Evolutionary conservation across 1,284 basidiomycete species (phyloP).

Genomic region (Ganoderma multipileum): DNA sequence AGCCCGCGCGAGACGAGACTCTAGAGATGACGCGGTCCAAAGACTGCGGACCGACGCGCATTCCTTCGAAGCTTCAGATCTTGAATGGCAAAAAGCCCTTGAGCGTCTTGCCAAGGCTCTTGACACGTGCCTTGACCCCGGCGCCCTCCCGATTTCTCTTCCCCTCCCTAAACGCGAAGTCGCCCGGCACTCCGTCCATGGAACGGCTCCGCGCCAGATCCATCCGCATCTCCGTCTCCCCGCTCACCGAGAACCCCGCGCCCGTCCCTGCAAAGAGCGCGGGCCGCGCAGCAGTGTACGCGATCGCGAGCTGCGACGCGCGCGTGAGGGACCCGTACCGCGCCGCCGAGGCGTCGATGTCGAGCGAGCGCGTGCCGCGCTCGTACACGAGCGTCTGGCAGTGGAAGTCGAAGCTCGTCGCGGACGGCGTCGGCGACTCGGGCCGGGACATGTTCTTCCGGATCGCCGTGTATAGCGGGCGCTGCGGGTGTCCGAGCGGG

Average conservation of each 20-base stretch:
- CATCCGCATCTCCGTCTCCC: constrained; percentile 64
- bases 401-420: constrained; percentile 19
- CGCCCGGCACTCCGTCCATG: constrained; percentile 32
- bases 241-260: constrained; percentile 54
- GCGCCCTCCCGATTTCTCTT: not conserved
- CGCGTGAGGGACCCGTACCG: constrained; percentile 29
- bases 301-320: constrained; percentile 15
- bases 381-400: constrained; percentile 20
- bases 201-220: constrained; percentile 53
- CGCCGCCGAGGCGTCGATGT: constrained; percentile 21
- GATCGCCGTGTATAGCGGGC: constrained; percentile 71
- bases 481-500: constrained; percentile 37
- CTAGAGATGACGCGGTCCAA: no score
- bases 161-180: constrained; percentile 29
- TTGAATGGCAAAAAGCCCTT: constrained; percentile 44
- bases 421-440: constrained; percentile 39
- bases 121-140: constrained; percentile 45
- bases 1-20: not conserved
- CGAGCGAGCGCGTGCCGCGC: constrained; percentile 31
- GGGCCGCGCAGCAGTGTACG: constrained; percentile 14
- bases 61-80: no score
- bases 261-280: constrained; percentile 20
- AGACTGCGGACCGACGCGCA: no score
- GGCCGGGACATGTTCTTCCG: constrained; percentile 61
- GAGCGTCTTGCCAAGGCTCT: constrained; percentile 50